These are phyloP conservation scores for Boletus subparvulus DNA, from an alignment of 768 basidiomycete species.

Conservation along the genomic window DNA sequence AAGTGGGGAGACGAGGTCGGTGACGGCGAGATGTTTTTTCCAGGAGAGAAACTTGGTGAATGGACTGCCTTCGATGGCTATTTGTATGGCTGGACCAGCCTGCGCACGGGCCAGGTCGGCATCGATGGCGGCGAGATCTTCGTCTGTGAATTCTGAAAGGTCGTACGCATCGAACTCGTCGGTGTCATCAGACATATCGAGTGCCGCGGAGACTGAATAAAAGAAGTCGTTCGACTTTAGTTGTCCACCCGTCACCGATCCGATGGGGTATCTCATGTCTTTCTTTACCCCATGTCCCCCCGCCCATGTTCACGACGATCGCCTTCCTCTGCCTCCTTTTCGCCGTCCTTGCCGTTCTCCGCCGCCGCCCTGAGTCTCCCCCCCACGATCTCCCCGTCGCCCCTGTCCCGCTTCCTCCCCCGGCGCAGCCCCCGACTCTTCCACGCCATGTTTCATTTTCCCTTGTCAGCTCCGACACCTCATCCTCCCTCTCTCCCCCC, in stretches of 20 bases:
- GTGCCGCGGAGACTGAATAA: slow-evolving; percentile 13
- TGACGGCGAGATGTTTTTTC: slow-evolving; percentile 51
- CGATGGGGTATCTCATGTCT: neutral
- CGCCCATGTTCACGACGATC: slow-evolving; percentile 4
- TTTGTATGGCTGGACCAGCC: slow-evolving; percentile 34
- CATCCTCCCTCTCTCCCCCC: neutral
- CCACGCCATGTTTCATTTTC: slow-evolving; percentile 20
- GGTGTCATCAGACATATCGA: slow-evolving; percentile 19
- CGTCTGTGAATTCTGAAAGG: slow-evolving; percentile 55
- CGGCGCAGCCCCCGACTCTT: neutral
- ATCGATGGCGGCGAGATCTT: slow-evolving; percentile 48
- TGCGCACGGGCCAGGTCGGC: slow-evolving; percentile 14
- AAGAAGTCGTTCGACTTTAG: slow-evolving; percentile 22
- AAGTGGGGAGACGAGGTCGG: slow-evolving; percentile 58
- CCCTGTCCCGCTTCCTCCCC: neutral
- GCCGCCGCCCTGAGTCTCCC: neutral
- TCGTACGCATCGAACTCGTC: slow-evolving; percentile 50
- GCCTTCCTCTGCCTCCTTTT: slow-evolving; percentile 9
- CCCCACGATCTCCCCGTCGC: neutral
- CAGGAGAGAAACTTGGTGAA: slow-evolving; percentile 44
- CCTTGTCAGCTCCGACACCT: neutral
- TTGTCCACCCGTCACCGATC: neutral
- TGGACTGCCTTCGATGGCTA: slow-evolving; percentile 38
- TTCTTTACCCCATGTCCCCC: neutral
- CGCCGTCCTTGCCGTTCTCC: neutral